Base-by-base conservation (phyloP, 176 grass and related monocot genomes). In the Thalia dealbata region DNA sequence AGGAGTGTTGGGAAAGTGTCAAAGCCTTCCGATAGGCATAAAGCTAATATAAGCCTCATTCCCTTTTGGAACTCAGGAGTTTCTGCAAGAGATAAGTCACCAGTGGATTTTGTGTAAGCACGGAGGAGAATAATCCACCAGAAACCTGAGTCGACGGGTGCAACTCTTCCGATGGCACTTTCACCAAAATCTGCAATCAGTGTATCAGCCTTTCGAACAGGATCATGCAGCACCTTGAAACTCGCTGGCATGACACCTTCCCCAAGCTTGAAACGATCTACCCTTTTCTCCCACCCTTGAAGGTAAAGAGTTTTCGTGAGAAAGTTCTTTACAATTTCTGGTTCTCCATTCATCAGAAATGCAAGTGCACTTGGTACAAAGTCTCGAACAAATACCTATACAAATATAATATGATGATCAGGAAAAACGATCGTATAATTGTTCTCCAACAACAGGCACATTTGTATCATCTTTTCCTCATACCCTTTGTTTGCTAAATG, bases 221-320 rank as follows among this genome's bases (percentile, higher is more conserved):
- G 67, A 73, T 91, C 86, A 67, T 91, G 91, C 28, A 89, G 84
- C 75, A 91, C 88, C 79, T 96, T 96, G 77, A 96, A 96, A 73
- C 88, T 91, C 50, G 92, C 92, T 29, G 92, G 92, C 92, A 96
- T 96, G 67, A 79, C 92, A 26, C 92, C 92, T 75, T 96, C 92
- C 0, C 92, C 92, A 0, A 96, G 89, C 86, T 96, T 96, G 92
- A 96, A 96, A 55, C 92, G 86, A 80, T 96, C 92, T 72, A 96
- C 80, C 73, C 71, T 73, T 76, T 96, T 96, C 81, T 91, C 92
- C 88, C 88, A 96, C 30, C 92, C 82, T 77, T 96, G 92, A 66
- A 96, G 84, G 73, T 82, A 75, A 67, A 96, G 84, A 44, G 92
- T 91, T 87, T 87, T 91, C 1, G 91, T 10, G 48, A 96, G 75